Base-by-base conservation (phyloP, 306 rosid genomes). In the Lathyrus aphaca region DNA sequence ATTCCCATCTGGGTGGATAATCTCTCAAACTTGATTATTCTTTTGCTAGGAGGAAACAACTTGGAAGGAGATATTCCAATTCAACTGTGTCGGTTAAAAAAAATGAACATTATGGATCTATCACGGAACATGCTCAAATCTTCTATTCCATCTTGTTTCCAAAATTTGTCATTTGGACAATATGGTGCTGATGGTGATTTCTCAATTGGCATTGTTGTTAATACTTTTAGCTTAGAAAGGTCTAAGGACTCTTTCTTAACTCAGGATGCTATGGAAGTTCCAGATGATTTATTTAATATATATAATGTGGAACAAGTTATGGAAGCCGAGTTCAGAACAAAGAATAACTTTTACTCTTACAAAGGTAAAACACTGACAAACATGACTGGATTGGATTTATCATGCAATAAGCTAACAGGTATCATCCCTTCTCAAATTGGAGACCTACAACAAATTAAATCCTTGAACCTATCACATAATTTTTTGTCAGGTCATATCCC, bases 321-420 rank as follows among this genome's bases (percentile, higher is more conserved):
- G 17, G 65, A 59, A 32, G 65, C 15, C n/a, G 65, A 59, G 23
- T 59, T 59, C 65, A 59, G 44, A 59, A 59, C 65, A 59, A 59
- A 59, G 25, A 8, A 35, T 6, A 7, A 32, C 10, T 6, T 32
- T 15, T 35, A 30, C 43, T 15, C 1, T 59, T 59, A 15, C 65
- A 32, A 59, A 10, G 65, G 65, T 8, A 59, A 3, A 7, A 1
- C n/a, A 0, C 25, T 59, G 9, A 44, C 15, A 3, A n/a, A n/a
- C 3, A 32, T 59, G 65, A 32, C 44, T 32, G 65, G 65, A 59
- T 59, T 59, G 44, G 65, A 59, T 35, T 30, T 59, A 15, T 59
- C 65, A 8, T 30, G 65, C 23, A 59, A 59, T 15, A 35, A 15
- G 0, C 1, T 59, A 4, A 59, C 23, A 15, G 65, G 65, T 59